Conservation (phyloP, 768 basidiomycete genomes). For the Sistotremastrum niveocremeum region DNA sequence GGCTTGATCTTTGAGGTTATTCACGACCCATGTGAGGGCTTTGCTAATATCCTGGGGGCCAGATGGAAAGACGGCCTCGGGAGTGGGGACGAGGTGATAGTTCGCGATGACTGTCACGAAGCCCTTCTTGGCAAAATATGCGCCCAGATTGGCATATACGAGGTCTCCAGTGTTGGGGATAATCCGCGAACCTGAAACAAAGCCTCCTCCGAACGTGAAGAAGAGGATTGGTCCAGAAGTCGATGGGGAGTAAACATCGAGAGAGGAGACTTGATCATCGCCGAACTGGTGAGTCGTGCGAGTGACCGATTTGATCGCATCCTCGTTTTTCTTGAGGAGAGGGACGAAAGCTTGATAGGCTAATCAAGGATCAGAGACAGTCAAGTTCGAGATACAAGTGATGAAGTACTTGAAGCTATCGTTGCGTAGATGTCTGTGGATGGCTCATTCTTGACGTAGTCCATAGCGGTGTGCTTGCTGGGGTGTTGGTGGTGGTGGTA, state of each 20-base stretch:
- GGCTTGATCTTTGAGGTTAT: constrained; percentile 11
- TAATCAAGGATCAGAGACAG: constrained; percentile 11
- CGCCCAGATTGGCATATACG: background rate
- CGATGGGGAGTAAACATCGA: background rate
- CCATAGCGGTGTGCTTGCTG: constrained; percentile 15
- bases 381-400: background rate
- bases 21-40: background rate
- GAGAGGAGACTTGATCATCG: background rate
- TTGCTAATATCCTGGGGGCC: background rate
- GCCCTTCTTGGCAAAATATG: background rate
- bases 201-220: constrained; percentile 9
- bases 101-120: constrained; percentile 4
- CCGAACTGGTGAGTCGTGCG: constrained; percentile 36
- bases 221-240: background rate
- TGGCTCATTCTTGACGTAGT: constrained; percentile 20
- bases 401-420: constrained; percentile 20
- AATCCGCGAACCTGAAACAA: background rate
- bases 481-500: background rate
- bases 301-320: constrained; percentile 33
- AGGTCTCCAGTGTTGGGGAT: background rate
- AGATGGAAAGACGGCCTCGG: background rate
- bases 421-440: constrained; percentile 19
- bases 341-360: constrained; percentile 37
- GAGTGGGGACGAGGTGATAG: background rate
- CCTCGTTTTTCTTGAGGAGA: constrained; percentile 32